Conservation (phyloP, 2,329 filamentous ascomycete genomes). For the Penicillium sclerotigenum region DNA sequence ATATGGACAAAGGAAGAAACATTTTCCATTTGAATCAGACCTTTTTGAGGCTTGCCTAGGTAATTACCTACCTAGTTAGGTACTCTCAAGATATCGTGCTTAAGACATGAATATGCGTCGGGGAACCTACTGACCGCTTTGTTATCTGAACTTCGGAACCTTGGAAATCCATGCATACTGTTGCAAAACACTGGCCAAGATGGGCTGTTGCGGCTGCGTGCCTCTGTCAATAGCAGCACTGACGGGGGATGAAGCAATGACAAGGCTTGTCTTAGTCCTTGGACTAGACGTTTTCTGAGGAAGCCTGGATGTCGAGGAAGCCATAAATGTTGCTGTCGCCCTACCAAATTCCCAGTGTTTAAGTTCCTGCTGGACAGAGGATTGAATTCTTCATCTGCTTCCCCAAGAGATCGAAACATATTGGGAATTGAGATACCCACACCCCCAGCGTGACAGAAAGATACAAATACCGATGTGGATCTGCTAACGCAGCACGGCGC, state of each 20-base stretch:
- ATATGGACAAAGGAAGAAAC: too few species aligned
- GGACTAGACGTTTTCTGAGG: not conserved
- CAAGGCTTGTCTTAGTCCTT: not conserved
- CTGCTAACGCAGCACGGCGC: not conserved
- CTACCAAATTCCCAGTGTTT: not conserved
- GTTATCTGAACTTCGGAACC: too few species aligned
- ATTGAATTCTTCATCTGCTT: not conserved
- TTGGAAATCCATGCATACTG: too few species aligned
- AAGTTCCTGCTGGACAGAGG: not conserved
- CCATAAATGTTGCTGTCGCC: not conserved
- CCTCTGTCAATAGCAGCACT: not conserved
- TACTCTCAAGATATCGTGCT: too few species aligned
- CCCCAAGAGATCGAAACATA: not conserved
- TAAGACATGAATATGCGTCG: too few species aligned
- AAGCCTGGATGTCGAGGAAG: not conserved
- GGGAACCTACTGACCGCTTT: too few species aligned
- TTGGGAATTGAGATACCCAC: not conserved
- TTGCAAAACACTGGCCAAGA: not conserved
- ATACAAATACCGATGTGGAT: not conserved
- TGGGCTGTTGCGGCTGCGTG: not conserved
- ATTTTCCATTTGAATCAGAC: too few species aligned
- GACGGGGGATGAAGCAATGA: not conserved
- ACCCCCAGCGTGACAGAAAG: not conserved
- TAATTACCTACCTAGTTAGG: too few species aligned
- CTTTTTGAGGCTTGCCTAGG: too few species aligned